Evolutionary conservation across 1,284 basidiomycete species (phyloP), one percentile per base, ranked within the genome.

Genomic region (Agaricales sp.): DNA sequence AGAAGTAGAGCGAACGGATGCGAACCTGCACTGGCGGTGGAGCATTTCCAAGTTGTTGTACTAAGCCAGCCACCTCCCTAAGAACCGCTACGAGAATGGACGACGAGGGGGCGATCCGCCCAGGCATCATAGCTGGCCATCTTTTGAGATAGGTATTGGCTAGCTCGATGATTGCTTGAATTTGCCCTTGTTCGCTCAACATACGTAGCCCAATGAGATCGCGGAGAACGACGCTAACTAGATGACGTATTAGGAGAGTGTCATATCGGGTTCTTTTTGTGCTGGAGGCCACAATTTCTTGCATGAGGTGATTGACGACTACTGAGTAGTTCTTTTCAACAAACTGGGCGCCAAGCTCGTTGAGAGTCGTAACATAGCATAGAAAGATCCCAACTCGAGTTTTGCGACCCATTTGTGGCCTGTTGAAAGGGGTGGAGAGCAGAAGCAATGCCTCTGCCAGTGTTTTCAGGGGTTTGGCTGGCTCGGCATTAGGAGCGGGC

Each of bases 111-210:
- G 86, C 77, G 19, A 70, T 70, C 54, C 90, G 82, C 3, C 90
- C 90, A 1, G 92, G 92, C 75, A 96, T 85, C 61, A 95, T 77
- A 0, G 90, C 84, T 0, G 92, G 92, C 92, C 92, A 99, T 51
- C 87, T 78, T 61, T 89, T 91, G 49, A 97, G 70, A 59, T 92
- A 96, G 3, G 75, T 70, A 46, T 74, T 80, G 0, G 87, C 82
- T 45, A 97, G 69, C 55, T 95, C 92, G 56, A 89, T 84, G 23
- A 97, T 88, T 0, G 94, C 95, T 26, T 76, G 72, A 46, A 97
- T 94, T 65, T 98, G 94, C 0, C 87, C 92, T 56, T 92, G 90
- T 61, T 98, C 94, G 50, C 87, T 87, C 46, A 99, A 68, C 75
- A 98, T 84, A 49, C 92, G 72, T 3, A 87, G 80, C 1, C 89